A percentile compares a stretch with the other conserved stretches of the same genome.
Conservation (phyloP, 768 basidiomycete species). For the Tulasnella sp. region DNA sequence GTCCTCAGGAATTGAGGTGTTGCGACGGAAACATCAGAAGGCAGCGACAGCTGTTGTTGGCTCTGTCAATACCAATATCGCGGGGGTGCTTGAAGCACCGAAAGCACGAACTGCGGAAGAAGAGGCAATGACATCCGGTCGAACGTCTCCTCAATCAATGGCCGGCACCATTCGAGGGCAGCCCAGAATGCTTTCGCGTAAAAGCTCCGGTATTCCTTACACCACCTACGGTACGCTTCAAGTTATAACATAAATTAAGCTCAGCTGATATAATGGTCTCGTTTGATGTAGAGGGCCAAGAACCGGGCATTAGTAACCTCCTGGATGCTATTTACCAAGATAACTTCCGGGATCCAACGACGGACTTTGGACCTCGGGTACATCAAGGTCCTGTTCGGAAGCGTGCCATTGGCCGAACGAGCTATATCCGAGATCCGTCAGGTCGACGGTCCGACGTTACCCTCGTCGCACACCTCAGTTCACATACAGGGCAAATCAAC, state of each 20-base stretch:
- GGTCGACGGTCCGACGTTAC: constrained; percentile 57
- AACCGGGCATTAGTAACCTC: constrained; percentile 77
- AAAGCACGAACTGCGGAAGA: constrained; percentile 48
- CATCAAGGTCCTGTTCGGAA: constrained; percentile 71
- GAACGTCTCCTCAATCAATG: constrained; percentile 61
- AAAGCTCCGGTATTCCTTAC: constrained; percentile 9
- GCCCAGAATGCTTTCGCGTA: constrained; percentile 5
- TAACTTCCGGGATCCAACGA: constrained; percentile 63
- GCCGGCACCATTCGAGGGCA: constrained; percentile 42
- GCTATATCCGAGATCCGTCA: constrained; percentile 51
- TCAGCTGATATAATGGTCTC: not conserved
- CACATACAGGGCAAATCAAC: constrained; percentile 70
- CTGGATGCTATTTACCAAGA: constrained; percentile 85
- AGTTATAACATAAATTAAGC: not conserved
- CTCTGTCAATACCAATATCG: constrained; percentile 69
- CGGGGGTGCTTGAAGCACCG: constrained; percentile 65
- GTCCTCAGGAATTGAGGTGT: constrained; percentile 58
- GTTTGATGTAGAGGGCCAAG: constrained; percentile 82
- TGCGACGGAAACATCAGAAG: constrained; percentile 64
- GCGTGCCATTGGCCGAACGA: constrained; percentile 58
- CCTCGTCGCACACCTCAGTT: constrained; percentile 70
- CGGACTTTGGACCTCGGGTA: constrained; percentile 85
- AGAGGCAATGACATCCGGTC: constrained; percentile 49
- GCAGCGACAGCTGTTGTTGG: constrained; percentile 75
- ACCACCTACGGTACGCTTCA: constrained; percentile 13